Conservation (phyloP, 2,329 filamentous ascomycete species). For the Stenocarpella maydis region DNA sequence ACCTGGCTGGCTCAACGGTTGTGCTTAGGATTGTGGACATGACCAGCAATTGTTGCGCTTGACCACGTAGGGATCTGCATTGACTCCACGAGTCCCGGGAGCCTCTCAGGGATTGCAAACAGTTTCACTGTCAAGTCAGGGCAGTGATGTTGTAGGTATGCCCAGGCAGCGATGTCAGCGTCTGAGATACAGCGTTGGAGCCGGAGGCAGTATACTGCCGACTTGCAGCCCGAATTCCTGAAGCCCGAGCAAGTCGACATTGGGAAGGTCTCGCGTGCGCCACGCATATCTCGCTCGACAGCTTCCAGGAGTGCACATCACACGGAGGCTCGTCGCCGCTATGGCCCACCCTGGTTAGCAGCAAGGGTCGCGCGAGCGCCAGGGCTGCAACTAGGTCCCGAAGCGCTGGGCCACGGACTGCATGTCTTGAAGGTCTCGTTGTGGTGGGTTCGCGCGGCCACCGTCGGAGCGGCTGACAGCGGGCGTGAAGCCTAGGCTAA, state of each 20-base stretch:
- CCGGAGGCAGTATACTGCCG: neutral
- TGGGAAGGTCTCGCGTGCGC: neutral
- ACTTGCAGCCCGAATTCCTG: neutral
- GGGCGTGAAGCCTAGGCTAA: slow-evolving; percentile 1
- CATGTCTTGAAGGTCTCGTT: slow-evolving; percentile 24
- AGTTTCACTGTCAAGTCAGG: slow-evolving; percentile 21
- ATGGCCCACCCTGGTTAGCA: slow-evolving; percentile 18
- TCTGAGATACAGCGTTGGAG: neutral
- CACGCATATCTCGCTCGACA: neutral
- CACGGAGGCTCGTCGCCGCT: slow-evolving; percentile 7
- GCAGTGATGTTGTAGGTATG: neutral
- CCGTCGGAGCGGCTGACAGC: slow-evolving; percentile 15
- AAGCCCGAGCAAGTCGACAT: neutral
- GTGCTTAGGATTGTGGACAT: slow-evolving; percentile 2
- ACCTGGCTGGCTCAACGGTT: slow-evolving; percentile 12
- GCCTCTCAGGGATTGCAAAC: neutral
- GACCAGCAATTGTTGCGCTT: slow-evolving; percentile 15
- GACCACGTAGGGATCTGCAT: slow-evolving; percentile 22
- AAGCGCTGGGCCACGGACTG: slow-evolving; percentile 21
- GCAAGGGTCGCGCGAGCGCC: slow-evolving; percentile 17
- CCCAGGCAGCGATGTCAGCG: slow-evolving; percentile 2
- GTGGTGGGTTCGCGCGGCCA: slow-evolving; percentile 22
- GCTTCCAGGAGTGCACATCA: slow-evolving; percentile 3
- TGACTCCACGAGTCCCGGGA: slow-evolving; percentile 24
- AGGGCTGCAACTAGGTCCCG: slow-evolving; percentile 24